Percentiles rank a stretch among this genome's conserved stretches.
phyloP scores from a whole-genome alignment of 2,329 filamentous ascomycete genomes.

The Ceratocystis cacaofunesta region DNA sequence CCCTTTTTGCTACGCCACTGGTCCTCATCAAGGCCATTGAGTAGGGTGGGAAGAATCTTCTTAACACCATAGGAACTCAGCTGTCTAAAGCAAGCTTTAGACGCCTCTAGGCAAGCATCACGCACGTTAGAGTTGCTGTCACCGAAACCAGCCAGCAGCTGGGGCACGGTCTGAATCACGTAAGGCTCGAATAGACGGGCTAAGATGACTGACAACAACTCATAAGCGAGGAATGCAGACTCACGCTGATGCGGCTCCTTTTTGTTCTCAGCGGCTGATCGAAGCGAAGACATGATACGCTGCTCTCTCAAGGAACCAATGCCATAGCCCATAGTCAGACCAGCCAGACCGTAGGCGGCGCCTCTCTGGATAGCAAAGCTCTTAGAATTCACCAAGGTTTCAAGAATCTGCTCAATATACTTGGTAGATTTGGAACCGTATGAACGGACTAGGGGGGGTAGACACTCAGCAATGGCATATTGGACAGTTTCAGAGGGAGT shows the following conservation, averaged over 20 bases:
- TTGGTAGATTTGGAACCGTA: conserved; percentile 58
- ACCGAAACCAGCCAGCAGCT: conserved; percentile 77
- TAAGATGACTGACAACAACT: conserved; percentile 73
- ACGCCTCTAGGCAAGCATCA: conserved; percentile 80
- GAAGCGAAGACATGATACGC: conserved; percentile 69
- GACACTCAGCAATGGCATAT: conserved; percentile 85
- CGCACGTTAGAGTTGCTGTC: conserved; percentile 79
- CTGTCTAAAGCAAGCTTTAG: conserved; percentile 85
- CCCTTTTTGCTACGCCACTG: conserved; percentile 99
- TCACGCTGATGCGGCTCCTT: conserved; percentile 82
- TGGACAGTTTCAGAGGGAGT: conserved; percentile 95
- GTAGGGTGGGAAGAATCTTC: conserved; percentile 76
- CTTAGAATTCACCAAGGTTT: conserved; percentile 72
- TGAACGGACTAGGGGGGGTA: conserved; percentile 77
- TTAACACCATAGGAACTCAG: conserved; percentile 94
- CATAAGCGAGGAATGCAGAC: conserved; percentile 77
- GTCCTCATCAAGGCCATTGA: conserved; percentile 82
- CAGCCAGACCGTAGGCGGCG: conserved; percentile 86
- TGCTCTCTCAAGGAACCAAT: conserved; percentile 69
- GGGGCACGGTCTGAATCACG: conserved; percentile 85
- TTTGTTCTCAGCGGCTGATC: conserved; percentile 80
- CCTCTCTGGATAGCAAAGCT: conserved; percentile 87
- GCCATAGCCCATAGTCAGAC: conserved; percentile 77
- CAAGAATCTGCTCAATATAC: conserved; percentile 68
- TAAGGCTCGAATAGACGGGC: conserved; percentile 90